Base-by-base conservation (phyloP, 2,329 filamentous ascomycete genomes). In the Xylaria sp. region DNA sequence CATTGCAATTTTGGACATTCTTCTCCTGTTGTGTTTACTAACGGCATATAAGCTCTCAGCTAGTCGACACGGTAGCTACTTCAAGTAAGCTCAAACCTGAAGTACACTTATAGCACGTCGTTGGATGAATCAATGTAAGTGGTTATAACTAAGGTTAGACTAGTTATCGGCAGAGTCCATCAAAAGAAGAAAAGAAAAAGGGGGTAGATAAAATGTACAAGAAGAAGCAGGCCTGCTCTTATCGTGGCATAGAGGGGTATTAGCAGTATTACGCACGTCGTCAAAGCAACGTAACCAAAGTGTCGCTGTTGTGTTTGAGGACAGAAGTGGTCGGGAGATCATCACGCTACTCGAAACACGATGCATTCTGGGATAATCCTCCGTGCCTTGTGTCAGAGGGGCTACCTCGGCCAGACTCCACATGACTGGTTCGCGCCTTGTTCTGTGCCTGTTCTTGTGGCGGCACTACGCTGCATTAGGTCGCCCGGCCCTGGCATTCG, bases 321-420 rank as follows among this genome's bases (percentile, higher is more conserved):
- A 23, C 13, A 23, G 29, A 55, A 37, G 9, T 25, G 21, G 21
- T 48, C 44, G 44, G 44, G 44, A 48, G 44, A 37, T 37, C 29
- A 55, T 13, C 51, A 55, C 51, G n/a, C 51, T 23, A 55, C 51
- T 55, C 29, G 51, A 55, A 55, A 55, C 51, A 55, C 32, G 9
- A 61, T 61, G 29, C 47, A 18, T 60, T 60, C 44, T 48, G 6
- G 27, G 58, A 60, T 51, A 50, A 25, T 51, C 58, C 58, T 50
- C 58, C 58, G 42, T 53, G 8, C 27, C 25, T 32, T 53, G 25
- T 53, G 50, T 35, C 29, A 35, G 18, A 54, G 29, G 29, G 29
- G 29, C 23, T 51, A 48, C 8, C 44, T 48, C 44, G 44, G 44
- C 18, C 44, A 25, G 21, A 48, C 44, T 48, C 44, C 44, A 48